These are phyloP conservation scores for Coemansia brasiliensis DNA, from an alignment of 192 early-diverging fungal species.

Conservation along the genomic window DNA sequence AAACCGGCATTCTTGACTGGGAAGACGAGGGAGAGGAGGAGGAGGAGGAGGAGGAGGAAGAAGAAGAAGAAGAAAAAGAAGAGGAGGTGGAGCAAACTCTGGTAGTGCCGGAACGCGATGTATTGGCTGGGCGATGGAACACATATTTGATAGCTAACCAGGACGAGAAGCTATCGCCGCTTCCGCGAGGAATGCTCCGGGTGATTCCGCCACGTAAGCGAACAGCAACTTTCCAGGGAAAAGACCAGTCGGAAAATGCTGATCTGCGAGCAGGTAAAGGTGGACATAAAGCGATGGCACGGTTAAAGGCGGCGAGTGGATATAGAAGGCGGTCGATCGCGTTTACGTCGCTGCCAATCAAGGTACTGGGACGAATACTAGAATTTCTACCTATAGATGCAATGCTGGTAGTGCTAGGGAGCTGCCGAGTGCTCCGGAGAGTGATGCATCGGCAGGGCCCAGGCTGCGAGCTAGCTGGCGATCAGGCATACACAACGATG, in stretches of 20 bases:
- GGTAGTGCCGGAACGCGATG: slow-evolving; percentile 37
- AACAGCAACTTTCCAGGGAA: slow-evolving; percentile 8
- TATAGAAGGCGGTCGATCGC: neutral
- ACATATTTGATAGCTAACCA: slow-evolving; percentile 1
- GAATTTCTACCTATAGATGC: slow-evolving; percentile 25
- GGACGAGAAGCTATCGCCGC: neutral
- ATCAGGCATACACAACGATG: slow-evolving; percentile 25
- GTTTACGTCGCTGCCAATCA: slow-evolving; percentile 26
- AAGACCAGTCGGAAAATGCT: no score
- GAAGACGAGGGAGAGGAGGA: slow-evolving; percentile 19
- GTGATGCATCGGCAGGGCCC: slow-evolving; percentile 29
- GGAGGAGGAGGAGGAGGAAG: neutral
- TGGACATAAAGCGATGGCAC: no score
- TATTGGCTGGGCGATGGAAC: slow-evolving; percentile 33
- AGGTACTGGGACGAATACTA: slow-evolving; percentile 22
- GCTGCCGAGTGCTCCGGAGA: slow-evolving; percentile 46
- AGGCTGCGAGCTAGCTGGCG: slow-evolving; percentile 10
- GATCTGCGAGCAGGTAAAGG: neutral
- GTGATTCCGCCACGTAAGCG: slow-evolving; percentile 15
- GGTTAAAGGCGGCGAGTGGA: no score
- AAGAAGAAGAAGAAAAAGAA: neutral
- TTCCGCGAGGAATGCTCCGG: slow-evolving; percentile 1
- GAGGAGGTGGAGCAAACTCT: neutral
- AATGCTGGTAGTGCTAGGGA: slow-evolving; percentile 27
- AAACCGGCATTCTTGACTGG: slow-evolving; percentile 17